These are phyloP conservation scores for Sungouiella blattae DNA, from an alignment of 805 yeast genomes.

Conservation along the genomic window DNA sequence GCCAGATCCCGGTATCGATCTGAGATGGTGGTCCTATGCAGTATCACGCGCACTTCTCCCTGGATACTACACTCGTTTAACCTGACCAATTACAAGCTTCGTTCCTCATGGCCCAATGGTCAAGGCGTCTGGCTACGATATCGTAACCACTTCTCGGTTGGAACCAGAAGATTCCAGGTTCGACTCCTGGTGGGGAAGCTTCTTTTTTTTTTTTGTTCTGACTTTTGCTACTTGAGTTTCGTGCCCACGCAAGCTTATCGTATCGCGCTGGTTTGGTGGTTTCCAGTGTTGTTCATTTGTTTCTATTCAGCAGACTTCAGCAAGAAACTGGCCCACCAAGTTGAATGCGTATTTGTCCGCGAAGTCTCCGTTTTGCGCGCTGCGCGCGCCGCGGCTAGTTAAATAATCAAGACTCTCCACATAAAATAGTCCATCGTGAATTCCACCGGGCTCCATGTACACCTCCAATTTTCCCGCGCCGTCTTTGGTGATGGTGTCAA, in stretches of 20 bases:
- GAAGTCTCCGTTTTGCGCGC: slow-evolving; percentile 25
- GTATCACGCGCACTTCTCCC: too few relatives aligned
- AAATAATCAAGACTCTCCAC: slow-evolving; percentile 32
- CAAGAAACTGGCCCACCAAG: slow-evolving; percentile 16
- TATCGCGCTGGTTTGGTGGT: too few relatives aligned
- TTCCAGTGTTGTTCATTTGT: too few relatives aligned
- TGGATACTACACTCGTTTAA: too few relatives aligned
- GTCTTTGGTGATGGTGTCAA: slow-evolving; percentile 16
- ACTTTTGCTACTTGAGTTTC: too few relatives aligned
- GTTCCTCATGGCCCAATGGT: slow-evolving; percentile 76
- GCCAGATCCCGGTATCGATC: too few relatives aligned
- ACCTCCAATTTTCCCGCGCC: slow-evolving; percentile 16
- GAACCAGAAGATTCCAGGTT: slow-evolving; percentile 54
- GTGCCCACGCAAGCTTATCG: too few relatives aligned
- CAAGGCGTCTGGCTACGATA: slow-evolving; percentile 75
- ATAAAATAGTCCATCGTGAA: slow-evolving; percentile 32
- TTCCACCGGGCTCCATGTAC: slow-evolving; percentile 30
- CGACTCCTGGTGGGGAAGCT: slow-evolving; percentile 55
- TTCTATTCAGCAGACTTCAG: slow-evolving; percentile 4
- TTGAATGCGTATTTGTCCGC: slow-evolving; percentile 16
- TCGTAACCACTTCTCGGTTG: slow-evolving; percentile 43
- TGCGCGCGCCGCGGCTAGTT: slow-evolving; percentile 17
- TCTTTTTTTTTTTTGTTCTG: slow-evolving; percentile 22
- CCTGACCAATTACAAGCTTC: slow-evolving; percentile 27
- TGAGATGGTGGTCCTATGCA: too few relatives aligned